These are phyloP conservation scores for Hypoxylon sp. DNA, from an alignment of 2,329 filamentous ascomycete genomes.

Conservation along the genomic window DNA sequence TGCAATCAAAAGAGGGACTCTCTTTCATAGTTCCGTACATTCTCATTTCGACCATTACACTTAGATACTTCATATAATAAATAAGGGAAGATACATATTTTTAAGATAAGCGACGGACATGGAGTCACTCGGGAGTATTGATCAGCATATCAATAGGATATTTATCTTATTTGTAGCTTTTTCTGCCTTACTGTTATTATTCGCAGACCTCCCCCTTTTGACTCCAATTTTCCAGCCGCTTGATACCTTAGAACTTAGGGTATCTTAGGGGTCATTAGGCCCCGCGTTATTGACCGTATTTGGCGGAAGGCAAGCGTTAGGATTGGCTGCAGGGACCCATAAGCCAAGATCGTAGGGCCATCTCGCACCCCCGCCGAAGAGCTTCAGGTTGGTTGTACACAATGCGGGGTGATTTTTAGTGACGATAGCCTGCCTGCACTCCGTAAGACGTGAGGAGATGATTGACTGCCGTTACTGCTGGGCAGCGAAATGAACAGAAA, in stretches of 20 bases:
- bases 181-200: too few relatives aligned
- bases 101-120: too few relatives aligned
- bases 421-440: not conserved
- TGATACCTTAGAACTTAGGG: not conserved
- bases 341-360: constrained; percentile 13
- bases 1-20: too few relatives aligned
- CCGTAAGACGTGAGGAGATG: not conserved
- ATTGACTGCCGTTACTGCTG: not conserved
- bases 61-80: too few relatives aligned
- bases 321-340: constrained; percentile 27
- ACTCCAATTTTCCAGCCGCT: not conserved
- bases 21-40: too few relatives aligned
- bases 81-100: too few relatives aligned
- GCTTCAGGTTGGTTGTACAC: constrained; percentile 9
- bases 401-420: constrained; percentile 20
- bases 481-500: not conserved
- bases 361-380: constrained; percentile 24
- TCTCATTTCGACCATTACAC: too few relatives aligned
- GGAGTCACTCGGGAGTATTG: too few relatives aligned
- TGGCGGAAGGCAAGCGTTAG: constrained; percentile 11
- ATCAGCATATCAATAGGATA: too few relatives aligned
- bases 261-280: not conserved
- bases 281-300: constrained; percentile 26
- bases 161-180: too few relatives aligned
- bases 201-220: too few relatives aligned